Percentiles rank a stretch among this genome's conserved stretches.
These are phyloP conservation scores for Cyberlindnera americana DNA, from an alignment of 805 yeast genomes.

Conservation along the genomic window DNA sequence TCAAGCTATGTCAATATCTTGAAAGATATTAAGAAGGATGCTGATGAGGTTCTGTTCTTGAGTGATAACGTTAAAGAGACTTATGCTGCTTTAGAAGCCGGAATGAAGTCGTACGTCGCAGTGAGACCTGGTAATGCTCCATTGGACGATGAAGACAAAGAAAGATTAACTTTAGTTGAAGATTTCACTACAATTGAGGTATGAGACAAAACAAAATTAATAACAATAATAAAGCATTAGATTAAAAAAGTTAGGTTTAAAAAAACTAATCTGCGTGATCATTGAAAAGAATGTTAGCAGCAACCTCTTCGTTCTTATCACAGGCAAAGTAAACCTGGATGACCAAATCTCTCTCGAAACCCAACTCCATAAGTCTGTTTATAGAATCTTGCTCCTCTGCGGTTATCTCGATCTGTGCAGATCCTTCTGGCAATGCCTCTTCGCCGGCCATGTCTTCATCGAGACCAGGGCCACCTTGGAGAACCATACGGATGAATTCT, in stretches of 20 bases:
- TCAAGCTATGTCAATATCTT: conserved; percentile 59
- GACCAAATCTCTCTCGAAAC: conserved; percentile 84
- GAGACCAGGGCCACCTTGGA: conserved; percentile 41
- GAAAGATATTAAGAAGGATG: conserved; percentile 33
- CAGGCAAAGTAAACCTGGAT: conserved; percentile 96
- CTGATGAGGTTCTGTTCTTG: conserved; percentile 51
- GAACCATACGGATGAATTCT: conserved; percentile 70
- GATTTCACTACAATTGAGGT: conserved; percentile 29
- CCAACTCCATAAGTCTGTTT: conserved; percentile 82
- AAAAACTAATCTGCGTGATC: conserved; percentile 39
- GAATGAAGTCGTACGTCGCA: conserved; percentile 56
- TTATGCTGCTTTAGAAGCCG: conserved; percentile 66
- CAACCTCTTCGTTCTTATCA: conserved; percentile 94
- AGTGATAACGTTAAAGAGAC: conserved; percentile 82
- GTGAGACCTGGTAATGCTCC: conserved; percentile 73
- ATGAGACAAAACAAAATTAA: background rate
- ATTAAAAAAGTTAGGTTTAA: background rate
- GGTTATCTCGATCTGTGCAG: conserved; percentile 57
- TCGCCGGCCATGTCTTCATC: conserved; percentile 30
- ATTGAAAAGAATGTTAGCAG: conserved; percentile 86
- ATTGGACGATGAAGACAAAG: conserved; percentile 35
- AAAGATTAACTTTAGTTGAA: conserved; percentile 26
- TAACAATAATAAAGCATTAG: background rate
- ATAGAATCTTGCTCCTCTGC: conserved; percentile 89
- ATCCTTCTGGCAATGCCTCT: conserved; percentile 33